A percentile compares a stretch with the other conserved stretches of the same genome.
Conservation (phyloP, 2,329 filamentous ascomycete genomes). For the Paecilomyces fulvus region DNA sequence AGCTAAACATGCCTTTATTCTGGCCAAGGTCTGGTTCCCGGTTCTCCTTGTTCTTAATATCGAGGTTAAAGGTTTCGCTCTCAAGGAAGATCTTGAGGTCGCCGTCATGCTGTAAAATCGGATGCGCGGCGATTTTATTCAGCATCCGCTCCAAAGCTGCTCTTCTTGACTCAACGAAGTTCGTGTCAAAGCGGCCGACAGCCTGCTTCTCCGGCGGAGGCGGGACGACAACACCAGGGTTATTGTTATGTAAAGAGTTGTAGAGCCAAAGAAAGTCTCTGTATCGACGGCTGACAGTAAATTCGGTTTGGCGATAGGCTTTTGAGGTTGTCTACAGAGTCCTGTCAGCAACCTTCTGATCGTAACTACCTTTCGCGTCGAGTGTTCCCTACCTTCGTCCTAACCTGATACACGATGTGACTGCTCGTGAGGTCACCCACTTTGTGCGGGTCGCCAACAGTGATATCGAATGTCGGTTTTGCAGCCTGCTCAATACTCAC, state of each 20-base stretch:
- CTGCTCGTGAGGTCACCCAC: slow-evolving; percentile 94
- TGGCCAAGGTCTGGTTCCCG: slow-evolving; percentile 78
- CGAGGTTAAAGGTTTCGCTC: slow-evolving; percentile 90
- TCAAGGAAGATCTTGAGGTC: slow-evolving; percentile 96
- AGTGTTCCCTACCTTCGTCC: slow-evolving; percentile 62
- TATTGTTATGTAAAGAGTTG: slow-evolving; percentile 86
- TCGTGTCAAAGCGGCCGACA: slow-evolving; percentile 87
- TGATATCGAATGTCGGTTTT: slow-evolving; percentile 83
- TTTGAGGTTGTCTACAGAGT: slow-evolving; percentile 75
- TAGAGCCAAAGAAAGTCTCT: slow-evolving; percentile 98
- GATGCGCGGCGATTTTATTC: slow-evolving; percentile 87
- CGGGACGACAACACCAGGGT: slow-evolving; percentile 88
- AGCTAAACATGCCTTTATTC: slow-evolving; percentile 88
- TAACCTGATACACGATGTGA: slow-evolving; percentile 94
- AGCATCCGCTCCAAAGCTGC: slow-evolving; percentile 94
- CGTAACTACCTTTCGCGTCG: not conserved
- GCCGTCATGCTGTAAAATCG: slow-evolving; percentile 81
- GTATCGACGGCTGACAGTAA: slow-evolving; percentile 87
- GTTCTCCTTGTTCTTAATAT: slow-evolving; percentile 95
- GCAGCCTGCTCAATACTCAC: slow-evolving; percentile 88
- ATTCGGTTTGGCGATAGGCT: slow-evolving; percentile 86
- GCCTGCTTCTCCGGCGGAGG: slow-evolving; percentile 97
- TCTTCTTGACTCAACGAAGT: slow-evolving; percentile 89
- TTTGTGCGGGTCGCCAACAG: slow-evolving; percentile 93
- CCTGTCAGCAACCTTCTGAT: slow-evolving; percentile 1